Conservation (phyloP, 108 stramenopile species). For the Nitzschia palea region DNA sequence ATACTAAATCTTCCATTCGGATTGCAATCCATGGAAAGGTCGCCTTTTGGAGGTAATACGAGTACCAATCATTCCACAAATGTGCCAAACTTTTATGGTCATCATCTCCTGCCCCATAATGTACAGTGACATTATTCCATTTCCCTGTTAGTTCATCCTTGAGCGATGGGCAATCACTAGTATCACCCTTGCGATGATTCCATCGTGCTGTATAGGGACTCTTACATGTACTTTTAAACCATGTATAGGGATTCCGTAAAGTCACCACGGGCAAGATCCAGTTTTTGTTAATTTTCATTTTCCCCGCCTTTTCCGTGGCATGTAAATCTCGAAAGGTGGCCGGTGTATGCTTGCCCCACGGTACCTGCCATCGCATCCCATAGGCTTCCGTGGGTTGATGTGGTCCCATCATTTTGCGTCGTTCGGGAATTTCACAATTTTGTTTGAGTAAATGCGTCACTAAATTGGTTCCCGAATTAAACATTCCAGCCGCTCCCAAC, state of each 20-base stretch:
- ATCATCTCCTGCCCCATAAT: slow-evolving; percentile 50
- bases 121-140: slow-evolving; percentile 68
- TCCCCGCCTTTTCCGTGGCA: slow-evolving; percentile 41
- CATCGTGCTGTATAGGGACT: slow-evolving; percentile 69
- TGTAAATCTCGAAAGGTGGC: slow-evolving; percentile 52
- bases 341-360: slow-evolving; percentile 82
- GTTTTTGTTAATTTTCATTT: slow-evolving; percentile 49
- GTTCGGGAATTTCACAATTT: slow-evolving; percentile 79
- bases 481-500: slow-evolving; percentile 75
- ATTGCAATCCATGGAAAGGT: slow-evolving; percentile 59
- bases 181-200: slow-evolving; percentile 25
- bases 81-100: slow-evolving; percentile 58
- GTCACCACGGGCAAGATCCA: slow-evolving; percentile 71
- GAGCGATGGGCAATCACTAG: slow-evolving; percentile 67
- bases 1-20: slow-evolving; percentile 66
- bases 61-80: slow-evolving; percentile 85
- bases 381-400: slow-evolving; percentile 54
- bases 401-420: slow-evolving; percentile 48
- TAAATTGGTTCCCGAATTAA: slow-evolving; percentile 81
- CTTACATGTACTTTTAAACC: slow-evolving; percentile 81
- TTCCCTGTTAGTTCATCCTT: slow-evolving; percentile 14
- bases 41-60: slow-evolving; percentile 47
- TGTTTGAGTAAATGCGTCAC: slow-evolving; percentile 65
- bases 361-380: slow-evolving; percentile 80
- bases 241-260: slow-evolving; percentile 67